Base-by-base conservation (phyloP, 441 rosid genomes). In the Croton laevigatus region DNA sequence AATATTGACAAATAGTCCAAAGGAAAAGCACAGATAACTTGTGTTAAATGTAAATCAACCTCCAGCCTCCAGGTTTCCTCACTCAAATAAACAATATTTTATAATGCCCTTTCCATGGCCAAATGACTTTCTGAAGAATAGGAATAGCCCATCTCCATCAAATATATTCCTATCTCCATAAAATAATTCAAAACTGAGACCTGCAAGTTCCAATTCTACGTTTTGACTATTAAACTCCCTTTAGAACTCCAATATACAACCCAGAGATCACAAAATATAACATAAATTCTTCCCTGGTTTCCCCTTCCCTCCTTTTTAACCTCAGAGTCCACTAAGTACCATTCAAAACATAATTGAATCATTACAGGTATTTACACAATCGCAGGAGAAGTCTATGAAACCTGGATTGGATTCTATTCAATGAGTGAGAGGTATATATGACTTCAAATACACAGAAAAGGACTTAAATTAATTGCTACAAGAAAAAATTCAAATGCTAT, bases 1-100 rank as follows among this genome's bases (percentile, higher is more conserved):
- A 40, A 40, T 6, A 40, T 6, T 17, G 6, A 32, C 71, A 27
- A 76, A 71, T 76, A 42, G 17, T 12, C 54, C 38, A 22, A 46
- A 34, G n/a, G 16, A 51, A 32, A 11, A 17, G 27, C n/a, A n/a
- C 54, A 27, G 51, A 40, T 20, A 22, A 66, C 66, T 40, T 40
- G 8, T 5, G 19, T 20, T 61, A 68, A 32, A 72, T 57, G 48
- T 49, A 19, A 49, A 37, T 53, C 16, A 54, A 42, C 40, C 51
- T 17, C 60, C 52, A 22, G 38, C 40, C 51, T 17, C 60, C 52
- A 22, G 38, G 62, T 48, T 20, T 69, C 37, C 75, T 42, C 14
- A 23, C 57, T 61, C 60, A 61, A 63, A 48, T 49, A 16, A 62
- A 44, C 20, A 5, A 71, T 49, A 62, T 10, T 53, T 36, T 42